These are phyloP conservation scores for Sporothrix globosa DNA, from an alignment of 2,329 filamentous ascomycete species.

Conservation along the genomic window DNA sequence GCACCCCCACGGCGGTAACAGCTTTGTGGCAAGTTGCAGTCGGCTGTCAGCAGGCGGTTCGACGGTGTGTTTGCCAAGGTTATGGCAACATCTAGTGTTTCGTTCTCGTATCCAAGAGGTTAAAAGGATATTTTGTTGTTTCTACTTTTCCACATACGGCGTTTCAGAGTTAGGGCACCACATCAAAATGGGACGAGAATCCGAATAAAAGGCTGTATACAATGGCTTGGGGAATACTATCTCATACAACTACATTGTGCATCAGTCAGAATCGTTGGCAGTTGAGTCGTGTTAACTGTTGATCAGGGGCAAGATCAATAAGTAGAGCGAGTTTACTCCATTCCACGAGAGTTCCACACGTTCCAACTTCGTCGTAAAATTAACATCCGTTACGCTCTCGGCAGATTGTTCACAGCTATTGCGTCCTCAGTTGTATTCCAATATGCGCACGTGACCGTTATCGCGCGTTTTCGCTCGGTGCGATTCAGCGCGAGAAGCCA, in stretches of 20 bases:
- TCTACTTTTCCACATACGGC: conserved; percentile 7
- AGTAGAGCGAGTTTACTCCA: neutral
- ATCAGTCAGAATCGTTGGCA: neutral
- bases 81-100: neutral
- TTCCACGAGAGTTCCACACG: too few relatives aligned
- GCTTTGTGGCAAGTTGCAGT: neutral
- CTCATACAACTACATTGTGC: neutral
- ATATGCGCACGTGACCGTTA: conserved; percentile 24
- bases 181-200: conserved; percentile 13
- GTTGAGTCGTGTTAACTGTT: neutral
- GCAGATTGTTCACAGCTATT: neutral
- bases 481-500: conserved; percentile 19
- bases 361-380: too few relatives aligned
- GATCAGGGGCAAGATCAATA: neutral
- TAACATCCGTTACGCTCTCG: too few relatives aligned
- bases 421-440: neutral
- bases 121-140: neutral
- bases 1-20: conserved; percentile 65
- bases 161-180: conserved; percentile 18
- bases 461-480: conserved; percentile 10
- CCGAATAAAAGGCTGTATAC: neutral
- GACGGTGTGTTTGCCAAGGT: neutral
- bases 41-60: too few relatives aligned
- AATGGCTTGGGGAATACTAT: neutral
- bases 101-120: neutral